These are phyloP conservation scores for Ceriops tagal DNA, from an alignment of 345 rosid species.

Conservation along the genomic window DNA sequence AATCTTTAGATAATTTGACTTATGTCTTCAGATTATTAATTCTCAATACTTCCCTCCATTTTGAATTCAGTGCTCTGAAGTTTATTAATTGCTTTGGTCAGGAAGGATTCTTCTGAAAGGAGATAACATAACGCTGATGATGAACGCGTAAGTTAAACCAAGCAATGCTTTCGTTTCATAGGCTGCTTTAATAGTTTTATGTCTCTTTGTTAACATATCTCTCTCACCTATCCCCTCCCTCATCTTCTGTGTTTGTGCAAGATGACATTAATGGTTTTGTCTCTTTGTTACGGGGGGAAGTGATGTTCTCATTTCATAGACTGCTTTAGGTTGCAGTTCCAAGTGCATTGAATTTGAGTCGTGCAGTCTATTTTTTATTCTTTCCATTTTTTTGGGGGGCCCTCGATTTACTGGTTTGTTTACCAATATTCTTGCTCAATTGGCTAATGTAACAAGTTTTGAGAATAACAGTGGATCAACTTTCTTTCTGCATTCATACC, in stretches of 20 bases:
- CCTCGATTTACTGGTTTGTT: too few relatives aligned
- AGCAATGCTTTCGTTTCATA: neutral
- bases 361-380: neutral
- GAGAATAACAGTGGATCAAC: too few relatives aligned
- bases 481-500: too few relatives aligned
- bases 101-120: slow-evolving; percentile 93
- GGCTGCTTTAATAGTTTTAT: too few relatives aligned
- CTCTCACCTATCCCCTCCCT: neutral
- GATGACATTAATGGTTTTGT: neutral
- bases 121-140: slow-evolving; percentile 85
- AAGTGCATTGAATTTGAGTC: neutral
- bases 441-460: too few relatives aligned
- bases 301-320: slow-evolving; percentile 19
- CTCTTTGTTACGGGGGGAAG: slow-evolving; percentile 44
- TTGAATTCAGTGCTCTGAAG: neutral
- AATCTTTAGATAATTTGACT: slow-evolving; percentile 55
- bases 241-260: neutral
- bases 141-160: slow-evolving; percentile 61
- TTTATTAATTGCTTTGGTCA: slow-evolving; percentile 25
- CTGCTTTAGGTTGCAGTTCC: neutral
- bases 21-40: neutral
- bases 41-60: neutral
- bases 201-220: neutral
- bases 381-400: too few relatives aligned
- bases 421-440: too few relatives aligned